Percentiles rank a stretch among this genome's conserved stretches.
Conservation (phyloP, 106 monocot genomes). For the Iris macrosiphon region DNA sequence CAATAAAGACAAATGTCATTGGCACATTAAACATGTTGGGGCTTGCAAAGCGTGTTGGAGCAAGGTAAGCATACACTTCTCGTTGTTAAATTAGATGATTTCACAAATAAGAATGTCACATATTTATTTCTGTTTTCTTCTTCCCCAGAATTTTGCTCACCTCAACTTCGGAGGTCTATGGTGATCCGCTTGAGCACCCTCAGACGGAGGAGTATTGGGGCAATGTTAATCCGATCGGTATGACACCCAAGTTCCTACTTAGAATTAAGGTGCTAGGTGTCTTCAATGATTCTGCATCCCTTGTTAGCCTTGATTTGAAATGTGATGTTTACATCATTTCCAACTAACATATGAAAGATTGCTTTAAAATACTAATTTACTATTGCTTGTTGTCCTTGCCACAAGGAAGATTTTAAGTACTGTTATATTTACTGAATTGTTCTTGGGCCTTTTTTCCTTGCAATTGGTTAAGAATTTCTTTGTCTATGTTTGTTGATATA, state of each 20-base stretch:
- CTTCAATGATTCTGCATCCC: background rate
- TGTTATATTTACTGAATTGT: no score
- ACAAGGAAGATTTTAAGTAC: no score
- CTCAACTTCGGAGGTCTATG: slow-evolving; percentile 33
- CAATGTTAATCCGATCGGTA: slow-evolving; percentile 75
- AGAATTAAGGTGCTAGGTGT: background rate
- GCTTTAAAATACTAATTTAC: no score
- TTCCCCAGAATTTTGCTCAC: slow-evolving; percentile 21
- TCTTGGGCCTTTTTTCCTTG: no score
- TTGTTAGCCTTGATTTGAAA: background rate
- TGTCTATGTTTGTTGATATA: no score
- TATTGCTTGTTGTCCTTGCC: no score
- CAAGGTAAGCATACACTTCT: background rate
- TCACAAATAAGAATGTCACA: background rate
- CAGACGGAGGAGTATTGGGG: slow-evolving; percentile 71
- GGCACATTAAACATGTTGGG: slow-evolving; percentile 31
- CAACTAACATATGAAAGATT: no score
- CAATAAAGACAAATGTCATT: slow-evolving; percentile 28
- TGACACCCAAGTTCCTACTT: background rate
- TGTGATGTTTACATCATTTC: background rate
- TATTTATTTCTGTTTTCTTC: background rate
- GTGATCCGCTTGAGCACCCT: slow-evolving; percentile 67
- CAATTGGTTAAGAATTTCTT: no score
- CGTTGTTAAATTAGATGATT: background rate
- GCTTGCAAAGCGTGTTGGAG: slow-evolving; percentile 25